These are phyloP conservation scores for Wickerhamomyces kurtzmanii DNA, from an alignment of 805 yeast genomes.

Conservation along the genomic window DNA sequence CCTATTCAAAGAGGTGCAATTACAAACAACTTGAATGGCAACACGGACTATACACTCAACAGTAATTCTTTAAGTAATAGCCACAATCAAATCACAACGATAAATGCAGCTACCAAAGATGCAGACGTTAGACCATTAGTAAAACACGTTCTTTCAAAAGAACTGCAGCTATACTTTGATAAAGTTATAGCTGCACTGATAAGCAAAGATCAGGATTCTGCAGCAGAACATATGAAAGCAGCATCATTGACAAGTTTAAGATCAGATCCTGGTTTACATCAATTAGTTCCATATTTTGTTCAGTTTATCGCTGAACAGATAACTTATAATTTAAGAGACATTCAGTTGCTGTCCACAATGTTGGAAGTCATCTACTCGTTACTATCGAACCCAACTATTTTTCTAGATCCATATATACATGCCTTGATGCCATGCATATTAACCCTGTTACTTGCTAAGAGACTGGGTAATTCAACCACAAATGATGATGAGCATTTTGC, in stretches of 20 bases:
- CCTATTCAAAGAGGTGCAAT: conserved; percentile 80
- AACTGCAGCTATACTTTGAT: conserved; percentile 87
- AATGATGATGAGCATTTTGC: conserved; percentile 30
- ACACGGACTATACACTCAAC: background rate
- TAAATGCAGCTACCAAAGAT: conserved; percentile 32
- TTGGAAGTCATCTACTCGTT: conserved; percentile 82
- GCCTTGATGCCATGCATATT: conserved; percentile 94
- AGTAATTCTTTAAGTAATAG: too few relatives aligned
- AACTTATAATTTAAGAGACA: conserved; percentile 73
- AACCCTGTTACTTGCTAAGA: conserved; percentile 80
- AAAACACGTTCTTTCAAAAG: conserved; percentile 90
- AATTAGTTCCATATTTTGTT: conserved; percentile 89
- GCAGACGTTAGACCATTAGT: conserved; percentile 80
- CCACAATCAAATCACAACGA: conserved; percentile 14
- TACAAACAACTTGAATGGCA: conserved; percentile 36
- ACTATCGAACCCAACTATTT: conserved; percentile 72
- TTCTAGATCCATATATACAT: conserved; percentile 92
- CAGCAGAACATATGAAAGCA: conserved; percentile 36
- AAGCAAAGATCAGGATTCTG: conserved; percentile 36
- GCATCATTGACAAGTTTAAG: conserved; percentile 82
- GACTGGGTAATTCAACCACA: conserved; percentile 49
- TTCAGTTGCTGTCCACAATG: conserved; percentile 69
- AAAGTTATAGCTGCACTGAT: conserved; percentile 75
- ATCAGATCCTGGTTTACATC: conserved; percentile 94
- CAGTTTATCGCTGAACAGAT: conserved; percentile 95